These are phyloP conservation scores for Oemleria cerasiformis DNA, from an alignment of 306 rosid genomes.

Conservation along the genomic window DNA sequence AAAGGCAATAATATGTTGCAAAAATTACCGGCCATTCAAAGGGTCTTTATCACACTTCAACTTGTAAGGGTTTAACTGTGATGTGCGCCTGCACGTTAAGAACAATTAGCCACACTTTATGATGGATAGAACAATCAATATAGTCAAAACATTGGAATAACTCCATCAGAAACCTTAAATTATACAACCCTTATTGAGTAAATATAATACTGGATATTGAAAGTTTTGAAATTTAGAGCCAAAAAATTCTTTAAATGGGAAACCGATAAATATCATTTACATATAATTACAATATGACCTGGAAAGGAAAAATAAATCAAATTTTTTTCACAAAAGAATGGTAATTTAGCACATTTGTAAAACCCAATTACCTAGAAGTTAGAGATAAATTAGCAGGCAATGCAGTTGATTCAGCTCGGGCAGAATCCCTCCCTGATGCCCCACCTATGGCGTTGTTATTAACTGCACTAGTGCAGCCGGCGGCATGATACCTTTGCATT, in stretches of 20 bases:
- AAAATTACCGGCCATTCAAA: conserved; percentile 65
- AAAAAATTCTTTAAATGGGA: neutral
- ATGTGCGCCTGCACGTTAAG: conserved; percentile 62
- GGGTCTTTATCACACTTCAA: conserved; percentile 92
- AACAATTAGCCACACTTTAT: conserved; percentile 6
- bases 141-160: neutral
- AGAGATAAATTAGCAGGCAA: conserved; percentile 60
- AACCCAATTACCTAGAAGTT: conserved; percentile 62
- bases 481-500: conserved; percentile 89
- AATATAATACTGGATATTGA: conserved; percentile 3
- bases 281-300: neutral
- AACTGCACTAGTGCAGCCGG: conserved; percentile 93
- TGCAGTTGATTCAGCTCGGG: conserved; percentile 79
- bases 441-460: conserved; percentile 69
- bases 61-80: conserved; percentile 64
- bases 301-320: neutral
- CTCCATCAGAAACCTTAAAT: neutral
- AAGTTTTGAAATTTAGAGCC: neutral
- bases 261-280: neutral
- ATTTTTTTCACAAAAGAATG: neutral
- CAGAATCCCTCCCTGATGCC: conserved; percentile 71
- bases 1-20: conserved; percentile 18
- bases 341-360: conserved; percentile 6
- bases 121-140: neutral
- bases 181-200: neutral